These are phyloP conservation scores for Cucurbita pepo DNA, from an alignment of 306 rosid genomes.

Conservation along the genomic window DNA sequence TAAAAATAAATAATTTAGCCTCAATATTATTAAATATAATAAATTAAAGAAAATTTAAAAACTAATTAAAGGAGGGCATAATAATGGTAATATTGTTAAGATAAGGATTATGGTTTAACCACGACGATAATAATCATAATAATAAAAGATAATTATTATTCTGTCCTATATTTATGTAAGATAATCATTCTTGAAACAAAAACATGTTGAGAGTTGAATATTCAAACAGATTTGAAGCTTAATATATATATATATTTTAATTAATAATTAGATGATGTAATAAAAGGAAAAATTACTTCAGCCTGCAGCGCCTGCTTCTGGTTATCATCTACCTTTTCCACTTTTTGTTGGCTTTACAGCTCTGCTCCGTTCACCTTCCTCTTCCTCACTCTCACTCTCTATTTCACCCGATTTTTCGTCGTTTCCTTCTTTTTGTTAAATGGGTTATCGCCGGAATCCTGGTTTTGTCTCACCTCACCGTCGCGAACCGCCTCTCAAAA, in stretches of 20 bases:
- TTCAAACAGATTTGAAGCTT: background rate
- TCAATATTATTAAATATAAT: too few species aligned
- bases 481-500: constrained; percentile 4
- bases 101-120: too few species aligned
- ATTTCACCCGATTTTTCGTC: background rate
- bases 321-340: background rate
- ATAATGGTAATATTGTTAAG: too few species aligned
- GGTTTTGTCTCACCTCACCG: background rate
- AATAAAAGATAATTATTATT: too few species aligned
- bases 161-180: too few species aligned
- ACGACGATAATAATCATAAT: too few species aligned
- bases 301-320: background rate
- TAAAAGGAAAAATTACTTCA: background rate
- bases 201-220: background rate
- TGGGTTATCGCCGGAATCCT: constrained; percentile 33
- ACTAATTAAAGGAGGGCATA: too few species aligned
- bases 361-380: background rate
- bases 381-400: constrained; percentile 1
- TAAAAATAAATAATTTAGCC: too few species aligned
- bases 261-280: background rate
- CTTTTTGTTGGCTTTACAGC: background rate
- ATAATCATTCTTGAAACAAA: too few species aligned
- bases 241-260: background rate
- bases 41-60: too few species aligned
- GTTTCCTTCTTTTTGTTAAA: background rate